These are phyloP conservation scores for Ophiostoma angusticollis DNA, from an alignment of 2,329 filamentous ascomycete species.

Conservation along the genomic window DNA sequence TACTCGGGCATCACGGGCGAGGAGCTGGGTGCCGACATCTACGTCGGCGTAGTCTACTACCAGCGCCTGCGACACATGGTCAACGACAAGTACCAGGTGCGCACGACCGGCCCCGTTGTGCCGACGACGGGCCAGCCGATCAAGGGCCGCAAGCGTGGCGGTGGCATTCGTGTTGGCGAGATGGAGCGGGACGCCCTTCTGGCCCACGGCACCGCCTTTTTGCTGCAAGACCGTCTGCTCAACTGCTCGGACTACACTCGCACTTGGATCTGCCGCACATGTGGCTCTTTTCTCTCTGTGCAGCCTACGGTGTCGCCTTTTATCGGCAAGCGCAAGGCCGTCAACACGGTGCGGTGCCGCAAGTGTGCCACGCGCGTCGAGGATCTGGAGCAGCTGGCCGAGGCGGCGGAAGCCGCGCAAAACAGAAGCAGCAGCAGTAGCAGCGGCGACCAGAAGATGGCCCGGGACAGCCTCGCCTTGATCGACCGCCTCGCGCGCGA, in stretches of 20 bases:
- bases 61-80: slow-evolving; percentile 98
- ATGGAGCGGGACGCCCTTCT: slow-evolving; percentile 96
- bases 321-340: slow-evolving; percentile 50
- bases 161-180: slow-evolving; percentile 97
- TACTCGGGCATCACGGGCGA: slow-evolving; percentile 95
- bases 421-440: too few species aligned
- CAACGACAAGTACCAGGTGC: slow-evolving; percentile 97
- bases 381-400: slow-evolving; percentile 42
- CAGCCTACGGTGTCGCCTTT: slow-evolving; percentile 63
- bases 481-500: slow-evolving; percentile 10
- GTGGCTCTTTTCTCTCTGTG: slow-evolving; percentile 81
- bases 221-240: slow-evolving; percentile 88
- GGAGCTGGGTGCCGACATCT: slow-evolving; percentile 89
- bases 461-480: neutral
- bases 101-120: slow-evolving; percentile 87
- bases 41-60: slow-evolving; percentile 95
- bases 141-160: slow-evolving; percentile 90
- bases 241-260: slow-evolving; percentile 93
- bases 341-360: slow-evolving; percentile 63
- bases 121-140: slow-evolving; percentile 88
- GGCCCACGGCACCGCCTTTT: slow-evolving; percentile 87
- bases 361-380: slow-evolving; percentile 56
- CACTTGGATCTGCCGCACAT: slow-evolving; percentile 78
- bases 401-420: too few species aligned
- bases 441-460: slow-evolving; percentile 35